Percentiles rank a stretch among this genome's conserved stretches.
These are phyloP conservation scores for Epithemia pelagica DNA, from an alignment of 108 stramenopile genomes.

Conservation along the genomic window DNA sequence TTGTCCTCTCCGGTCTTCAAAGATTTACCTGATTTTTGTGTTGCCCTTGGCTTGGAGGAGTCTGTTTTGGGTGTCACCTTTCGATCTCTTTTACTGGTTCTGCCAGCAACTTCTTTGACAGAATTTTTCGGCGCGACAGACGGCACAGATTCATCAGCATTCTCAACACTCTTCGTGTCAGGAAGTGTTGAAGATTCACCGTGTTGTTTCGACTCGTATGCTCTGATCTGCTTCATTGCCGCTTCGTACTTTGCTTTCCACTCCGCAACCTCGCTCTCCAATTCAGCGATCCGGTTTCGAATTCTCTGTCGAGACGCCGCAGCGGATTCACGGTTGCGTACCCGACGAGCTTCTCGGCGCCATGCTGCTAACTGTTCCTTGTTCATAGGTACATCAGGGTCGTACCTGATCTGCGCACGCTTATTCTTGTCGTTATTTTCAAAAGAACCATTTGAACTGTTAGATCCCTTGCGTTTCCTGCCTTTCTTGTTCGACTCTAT, in stretches of 20 bases:
- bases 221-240: constrained; percentile 38
- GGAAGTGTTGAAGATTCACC: too few species aligned
- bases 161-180: too few species aligned
- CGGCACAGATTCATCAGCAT: too few species aligned
- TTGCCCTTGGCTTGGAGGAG: too few species aligned
- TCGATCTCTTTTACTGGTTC: background rate
- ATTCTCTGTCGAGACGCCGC: constrained; percentile 75
- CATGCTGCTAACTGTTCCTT: constrained; percentile 75
- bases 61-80: too few species aligned
- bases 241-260: constrained; percentile 72
- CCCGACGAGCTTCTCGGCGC: constrained; percentile 75
- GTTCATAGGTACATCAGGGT: constrained; percentile 77
- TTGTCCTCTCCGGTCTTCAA: too few species aligned
- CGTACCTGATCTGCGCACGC: constrained; percentile 72
- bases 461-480: constrained; percentile 14
- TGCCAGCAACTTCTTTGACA: background rate
- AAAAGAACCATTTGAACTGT: background rate
- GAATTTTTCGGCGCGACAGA: background rate
- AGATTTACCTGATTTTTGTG: too few species aligned
- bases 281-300: constrained; percentile 68
- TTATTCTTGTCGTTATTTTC: constrained; percentile 14
- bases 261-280: constrained; percentile 61
- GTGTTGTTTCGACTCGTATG: background rate
- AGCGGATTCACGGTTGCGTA: constrained; percentile 78
- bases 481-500: constrained; percentile 32